Base-by-base conservation (phyloP, 176 grass and related monocot genomes). In the Avena insularis region DNA sequence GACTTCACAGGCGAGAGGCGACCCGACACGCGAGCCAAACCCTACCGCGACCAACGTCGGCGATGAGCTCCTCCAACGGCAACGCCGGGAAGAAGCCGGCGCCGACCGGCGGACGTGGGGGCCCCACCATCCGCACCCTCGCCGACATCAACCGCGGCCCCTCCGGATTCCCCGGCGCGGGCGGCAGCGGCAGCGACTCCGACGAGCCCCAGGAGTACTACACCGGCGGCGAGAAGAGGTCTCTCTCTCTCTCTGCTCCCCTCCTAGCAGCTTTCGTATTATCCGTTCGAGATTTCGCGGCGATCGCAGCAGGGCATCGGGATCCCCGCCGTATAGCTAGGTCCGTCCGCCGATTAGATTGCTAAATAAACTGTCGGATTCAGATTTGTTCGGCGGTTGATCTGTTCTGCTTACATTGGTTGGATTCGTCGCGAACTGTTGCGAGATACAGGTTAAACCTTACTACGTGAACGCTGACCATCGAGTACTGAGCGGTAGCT, bases 161-260 rank as follows among this genome's bases (percentile, higher is more conserved):
- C 56, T 48, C 82, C 65, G 87, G 92, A 1, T 83, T 91, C 84
- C 79, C 90, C 2, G 86, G 87, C 35, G 79, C 76, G 14, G 79
- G 83, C 2, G 86, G 88, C 55, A 85, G 88, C 31, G 85, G 88
- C 79, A 91, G 91, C 79, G 95, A 97, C 67, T 90, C 87, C 66
- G 92, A 98, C 54, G 88, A 85, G 61, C 97, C 94, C 53, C 94
- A 96, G 92, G 92, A 99, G 92, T 99, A 99, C 80, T 99, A 99
- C 79, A 99, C 94, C 71, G 94, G 97, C 40, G 94, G 97, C 66
- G 97, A 96, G 92, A 99, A 99, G 82, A 99, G 97, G 97, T 94
- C 17, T 57, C 50, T 76, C 40, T 38, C 2, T 8, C 63, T 2
- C 25, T 15, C 63, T 15, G 21, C 12, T 5, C 27, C 64, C 53